Conservation (phyloP, 805 yeast species). For the Hanseniaspora taiwanica region DNA sequence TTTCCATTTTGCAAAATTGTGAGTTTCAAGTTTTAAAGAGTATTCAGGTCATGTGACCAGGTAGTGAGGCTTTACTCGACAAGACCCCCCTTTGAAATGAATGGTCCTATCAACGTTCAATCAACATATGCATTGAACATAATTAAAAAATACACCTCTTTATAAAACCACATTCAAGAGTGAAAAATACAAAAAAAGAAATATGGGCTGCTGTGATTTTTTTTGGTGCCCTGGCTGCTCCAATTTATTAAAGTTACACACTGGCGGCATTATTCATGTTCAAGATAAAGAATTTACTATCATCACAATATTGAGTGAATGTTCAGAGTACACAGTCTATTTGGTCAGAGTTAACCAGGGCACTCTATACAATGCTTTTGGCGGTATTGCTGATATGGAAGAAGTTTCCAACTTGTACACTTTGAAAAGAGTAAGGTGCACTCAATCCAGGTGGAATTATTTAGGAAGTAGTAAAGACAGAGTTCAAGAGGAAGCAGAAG, state of each 20-base stretch:
- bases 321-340: background rate
- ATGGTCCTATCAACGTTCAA: too few relatives aligned
- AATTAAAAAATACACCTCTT: too few relatives aligned
- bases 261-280: background rate
- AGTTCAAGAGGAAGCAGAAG: too few relatives aligned
- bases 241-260: background rate
- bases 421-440: background rate
- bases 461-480: too few relatives aligned
- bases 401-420: background rate
- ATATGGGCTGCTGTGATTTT: background rate
- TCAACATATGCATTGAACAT: too few relatives aligned
- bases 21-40: too few relatives aligned
- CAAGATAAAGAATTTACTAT: background rate
- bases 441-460: background rate
- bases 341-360: background rate
- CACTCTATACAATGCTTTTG: background rate
- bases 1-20: too few relatives aligned
- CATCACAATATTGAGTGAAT: background rate
- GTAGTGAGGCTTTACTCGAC: too few relatives aligned
- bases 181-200: too few relatives aligned
- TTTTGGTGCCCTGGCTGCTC: background rate
- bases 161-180: too few relatives aligned
- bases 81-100: too few relatives aligned
- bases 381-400: background rate
- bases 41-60: too few relatives aligned